A percentile compares a stretch with the other conserved stretches of the same genome.
phyloP scores from a whole-genome alignment of 306 rosid species.

The Rosa chinensis region DNA sequence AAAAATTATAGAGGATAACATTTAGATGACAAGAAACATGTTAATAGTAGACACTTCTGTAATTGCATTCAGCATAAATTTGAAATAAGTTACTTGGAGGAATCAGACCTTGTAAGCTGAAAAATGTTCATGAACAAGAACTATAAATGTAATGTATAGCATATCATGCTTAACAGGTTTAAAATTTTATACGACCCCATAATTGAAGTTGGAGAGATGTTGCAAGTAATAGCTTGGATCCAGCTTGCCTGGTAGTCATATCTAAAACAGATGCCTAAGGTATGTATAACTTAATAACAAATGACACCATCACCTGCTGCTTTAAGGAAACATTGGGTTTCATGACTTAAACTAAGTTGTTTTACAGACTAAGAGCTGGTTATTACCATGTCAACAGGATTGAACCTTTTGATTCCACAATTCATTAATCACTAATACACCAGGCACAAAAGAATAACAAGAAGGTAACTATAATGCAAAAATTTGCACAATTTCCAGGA shows the following conservation, averaged over 20 bases:
- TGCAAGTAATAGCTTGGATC: neutral
- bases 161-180: neutral
- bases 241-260: neutral
- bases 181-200: neutral
- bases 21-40: neutral
- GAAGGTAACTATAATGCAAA: neutral
- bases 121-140: neutral
- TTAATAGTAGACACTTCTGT: neutral
- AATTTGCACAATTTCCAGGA: neutral
- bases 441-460: slow-evolving; percentile 1
- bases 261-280: neutral
- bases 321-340: neutral
- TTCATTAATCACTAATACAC: neutral
- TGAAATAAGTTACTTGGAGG: neutral
- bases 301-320: slow-evolving; percentile 1
- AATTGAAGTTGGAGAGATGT: neutral
- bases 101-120: neutral
- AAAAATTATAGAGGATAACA: neutral
- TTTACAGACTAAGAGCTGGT: neutral
- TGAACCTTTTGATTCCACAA: slow-evolving; percentile 14
- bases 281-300: neutral
- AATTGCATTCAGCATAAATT: neutral
- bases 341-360: neutral
- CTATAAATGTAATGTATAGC: neutral
- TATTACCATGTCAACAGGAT: slow-evolving; percentile 2